Evolutionary conservation across 2,329 filamentous ascomycete genomes (phyloP), one percentile per base, ranked within the genome.

Genomic region (Ampelomyces quisqualis): DNA sequence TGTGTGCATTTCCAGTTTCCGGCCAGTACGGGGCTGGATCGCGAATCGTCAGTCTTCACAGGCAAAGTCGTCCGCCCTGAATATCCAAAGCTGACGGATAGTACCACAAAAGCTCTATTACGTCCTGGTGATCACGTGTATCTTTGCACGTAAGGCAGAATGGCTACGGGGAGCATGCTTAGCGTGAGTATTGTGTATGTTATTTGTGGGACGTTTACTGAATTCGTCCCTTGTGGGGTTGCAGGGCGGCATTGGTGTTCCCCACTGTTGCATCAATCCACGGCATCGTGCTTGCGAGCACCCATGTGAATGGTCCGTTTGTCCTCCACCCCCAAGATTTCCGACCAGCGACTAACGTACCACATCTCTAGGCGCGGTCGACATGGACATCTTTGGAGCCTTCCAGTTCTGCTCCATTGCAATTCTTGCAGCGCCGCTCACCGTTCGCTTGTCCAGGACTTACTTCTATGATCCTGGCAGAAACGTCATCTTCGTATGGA

Each of bases 401-500:
- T 84, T 86, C 47, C 83, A 86, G 49, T 60, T 85, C 0, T 86
- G 82, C 43, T 74, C 82, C 0, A 81, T 86, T 24, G 82, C 80
- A 9, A 81, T 85, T 11, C 53, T 86, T 3, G 79, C 80, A 1
- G 82, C 79, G 3, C 83, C 82, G 0, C 73, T 81, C 0, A 84
- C 81, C 0, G 80, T 82, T 15, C 73, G 76, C 46, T 62, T 82
- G 29, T 85, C 82, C 1, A 67, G 67, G 11, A 86, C 82, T 0
- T 86, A 86, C 56, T 85, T 84, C 57, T 73, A 80, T 37, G 75
- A 78, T 15, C 79, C 78, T 0, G 82, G 81, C 2, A 73, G 82
- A 23, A 84, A 85, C 47, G 76, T 78, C 30, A 84, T 86, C 38
- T 86, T 85, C 51, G 22, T 84, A 0, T 86, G 83, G 82, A 81